Evolutionary conservation across 2,329 filamentous ascomycete genomes (phyloP).

Genomic region (Fusarium scirpi): DNA sequence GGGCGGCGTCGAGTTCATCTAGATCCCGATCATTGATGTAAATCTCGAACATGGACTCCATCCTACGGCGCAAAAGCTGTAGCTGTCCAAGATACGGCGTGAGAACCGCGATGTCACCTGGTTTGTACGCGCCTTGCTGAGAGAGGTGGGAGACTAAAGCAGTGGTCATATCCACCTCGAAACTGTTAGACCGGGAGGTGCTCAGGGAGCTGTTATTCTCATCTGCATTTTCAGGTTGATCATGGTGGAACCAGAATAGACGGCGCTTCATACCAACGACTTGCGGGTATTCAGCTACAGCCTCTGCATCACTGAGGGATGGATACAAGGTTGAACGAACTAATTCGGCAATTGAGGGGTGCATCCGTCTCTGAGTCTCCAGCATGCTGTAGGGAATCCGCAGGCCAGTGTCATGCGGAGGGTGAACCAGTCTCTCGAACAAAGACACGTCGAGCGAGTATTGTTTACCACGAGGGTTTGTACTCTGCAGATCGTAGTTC

Average conservation of each 20-base stretch:
- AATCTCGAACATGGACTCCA: constrained; percentile 15
- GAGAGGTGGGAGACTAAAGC: background rate
- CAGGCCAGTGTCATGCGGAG: background rate
- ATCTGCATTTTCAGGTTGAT: background rate
- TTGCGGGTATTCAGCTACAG: background rate
- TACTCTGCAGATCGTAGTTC: constrained; percentile 1
- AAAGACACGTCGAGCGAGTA: constrained; percentile 4
- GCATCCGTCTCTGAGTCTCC: constrained; percentile 2
- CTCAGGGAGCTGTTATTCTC: background rate
- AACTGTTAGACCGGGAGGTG: background rate
- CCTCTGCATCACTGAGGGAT: background rate
- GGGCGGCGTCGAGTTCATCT: background rate
- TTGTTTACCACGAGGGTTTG: background rate
- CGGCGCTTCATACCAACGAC: background rate
- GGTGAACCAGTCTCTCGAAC: constrained; percentile 1
- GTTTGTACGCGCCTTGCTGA: background rate
- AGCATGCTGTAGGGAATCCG: background rate
- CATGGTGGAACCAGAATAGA: background rate
- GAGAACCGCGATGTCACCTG: constrained; percentile 7
- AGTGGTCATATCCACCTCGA: constrained; percentile 2
- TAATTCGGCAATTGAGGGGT: background rate
- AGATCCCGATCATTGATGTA: background rate
- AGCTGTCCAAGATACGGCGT: constrained; percentile 8
- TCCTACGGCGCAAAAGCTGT: constrained; percentile 1
- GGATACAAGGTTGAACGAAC: background rate